Percentiles rank a stretch among this genome's conserved stretches.
Evolutionary conservation across 371 early-diverging fungal species (phyloP).

Genomic region (Caulochytrium protostelioides): DNA sequence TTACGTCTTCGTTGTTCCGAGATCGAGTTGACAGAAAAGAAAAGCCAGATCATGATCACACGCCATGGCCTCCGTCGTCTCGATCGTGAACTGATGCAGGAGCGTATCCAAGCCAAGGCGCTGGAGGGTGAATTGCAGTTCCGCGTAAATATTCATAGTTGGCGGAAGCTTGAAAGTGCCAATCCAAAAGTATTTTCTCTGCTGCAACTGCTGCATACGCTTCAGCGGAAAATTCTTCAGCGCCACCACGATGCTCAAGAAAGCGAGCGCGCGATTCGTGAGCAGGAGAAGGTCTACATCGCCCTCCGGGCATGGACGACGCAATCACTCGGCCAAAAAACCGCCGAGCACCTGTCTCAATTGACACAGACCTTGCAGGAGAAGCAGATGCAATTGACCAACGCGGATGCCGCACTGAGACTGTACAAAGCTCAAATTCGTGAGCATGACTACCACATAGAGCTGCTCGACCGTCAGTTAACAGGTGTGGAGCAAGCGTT

Average conservation of each 20-base stretch:
- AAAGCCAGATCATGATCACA: conserved; percentile 4
- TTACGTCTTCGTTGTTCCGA: conserved; percentile 2
- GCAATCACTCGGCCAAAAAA: conserved; percentile 26
- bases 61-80: conserved; percentile 10
- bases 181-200: conserved; percentile 27
- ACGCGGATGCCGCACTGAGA: conserved; percentile 25
- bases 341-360: conserved; percentile 21
- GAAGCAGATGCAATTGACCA: conserved; percentile 18
- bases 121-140: conserved; percentile 29
- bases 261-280: conserved; percentile 18
- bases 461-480: conserved; percentile 11
- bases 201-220: conserved; percentile 26
- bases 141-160: conserved; percentile 31
- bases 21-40: conserved; percentile 6
- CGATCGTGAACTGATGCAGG: conserved; percentile 15
- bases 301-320: conserved; percentile 21
- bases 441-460: conserved; percentile 19
- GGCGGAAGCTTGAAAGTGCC: conserved; percentile 27
- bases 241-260: conserved; percentile 20
- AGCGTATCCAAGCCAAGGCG: conserved; percentile 21
- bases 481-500: conserved; percentile 1
- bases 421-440: conserved; percentile 26
- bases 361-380: conserved; percentile 20
- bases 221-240: conserved; percentile 24
- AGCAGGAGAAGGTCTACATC: conserved; percentile 23